Conservation (phyloP, 371 early-diverging fungal species). For the Mucor irregularis region DNA sequence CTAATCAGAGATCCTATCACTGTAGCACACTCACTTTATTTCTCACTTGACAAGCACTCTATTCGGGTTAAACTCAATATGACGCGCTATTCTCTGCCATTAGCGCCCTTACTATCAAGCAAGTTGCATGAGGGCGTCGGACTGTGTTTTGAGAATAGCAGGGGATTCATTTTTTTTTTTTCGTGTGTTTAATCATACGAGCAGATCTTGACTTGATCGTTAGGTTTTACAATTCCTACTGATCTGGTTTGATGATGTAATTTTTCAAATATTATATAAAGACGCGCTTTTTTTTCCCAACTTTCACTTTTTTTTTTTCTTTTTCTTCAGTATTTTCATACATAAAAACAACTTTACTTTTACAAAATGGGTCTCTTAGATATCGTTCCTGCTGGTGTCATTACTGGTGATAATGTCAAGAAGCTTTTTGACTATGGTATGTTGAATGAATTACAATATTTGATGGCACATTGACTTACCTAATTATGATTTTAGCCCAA, state of each 20-base stretch:
- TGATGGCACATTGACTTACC: neutral
- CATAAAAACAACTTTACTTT: constrained; percentile 4
- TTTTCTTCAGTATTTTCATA: constrained; percentile 4
- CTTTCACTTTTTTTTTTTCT: constrained; percentile 4
- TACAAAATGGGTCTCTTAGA: constrained; percentile 69
- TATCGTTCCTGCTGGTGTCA: constrained; percentile 86
- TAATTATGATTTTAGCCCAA: constrained; percentile 52
- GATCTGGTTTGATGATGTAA: constrained; percentile 13
- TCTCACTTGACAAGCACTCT: too few species aligned
- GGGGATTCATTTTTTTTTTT: constrained; percentile 22
- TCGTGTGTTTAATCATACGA: constrained; percentile 15
- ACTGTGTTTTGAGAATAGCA: constrained; percentile 20
- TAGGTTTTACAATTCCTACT: constrained; percentile 5
- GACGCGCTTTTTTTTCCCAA: constrained; percentile 1
- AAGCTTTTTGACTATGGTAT: constrained; percentile 80
- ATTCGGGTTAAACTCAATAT: too few species aligned
- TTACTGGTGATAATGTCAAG: constrained; percentile 86
- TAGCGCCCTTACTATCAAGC: too few species aligned
- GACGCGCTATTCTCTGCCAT: too few species aligned
- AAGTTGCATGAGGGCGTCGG: neutral
- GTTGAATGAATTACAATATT: neutral
- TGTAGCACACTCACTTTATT: too few species aligned
- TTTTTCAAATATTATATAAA: constrained; percentile 15
- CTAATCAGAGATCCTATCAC: too few species aligned
- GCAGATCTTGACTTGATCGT: constrained; percentile 19